A percentile compares a stretch with the other conserved stretches of the same genome.
These are phyloP conservation scores for Globisporangium emineosum DNA, from an alignment of 352 stramenopile species.

Conservation along the genomic window DNA sequence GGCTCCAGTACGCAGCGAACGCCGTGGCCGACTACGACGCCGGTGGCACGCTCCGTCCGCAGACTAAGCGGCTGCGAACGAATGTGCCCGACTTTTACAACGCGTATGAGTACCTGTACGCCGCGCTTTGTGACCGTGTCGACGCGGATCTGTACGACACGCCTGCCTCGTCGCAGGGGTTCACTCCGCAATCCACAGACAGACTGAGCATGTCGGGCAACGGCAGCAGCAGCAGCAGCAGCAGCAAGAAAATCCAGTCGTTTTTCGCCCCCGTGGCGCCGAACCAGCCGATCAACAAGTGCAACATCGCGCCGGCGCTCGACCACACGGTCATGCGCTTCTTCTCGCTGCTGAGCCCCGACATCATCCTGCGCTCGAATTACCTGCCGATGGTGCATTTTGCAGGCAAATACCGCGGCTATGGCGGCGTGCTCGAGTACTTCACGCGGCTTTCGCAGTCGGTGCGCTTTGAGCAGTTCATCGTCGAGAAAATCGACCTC, in stretches of 20 bases:
- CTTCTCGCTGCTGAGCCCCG: constrained; percentile 74
- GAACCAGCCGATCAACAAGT: constrained; percentile 53
- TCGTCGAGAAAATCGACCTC: constrained; percentile 67
- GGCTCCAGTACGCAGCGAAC: constrained; percentile 75
- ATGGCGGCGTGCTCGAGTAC: constrained; percentile 73
- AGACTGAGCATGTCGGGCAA: constrained; percentile 1
- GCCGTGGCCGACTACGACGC: constrained; percentile 53
- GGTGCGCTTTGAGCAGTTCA: constrained; percentile 73
- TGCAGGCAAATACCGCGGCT: constrained; percentile 78
- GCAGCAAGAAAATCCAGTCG: constrained; percentile 45
- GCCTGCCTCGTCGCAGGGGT: background rate
- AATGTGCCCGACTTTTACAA: constrained; percentile 72
- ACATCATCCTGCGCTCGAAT: constrained; percentile 80
- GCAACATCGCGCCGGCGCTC: constrained; percentile 35
- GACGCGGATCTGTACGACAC: constrained; percentile 31
- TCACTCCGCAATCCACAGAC: background rate
- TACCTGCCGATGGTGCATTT: constrained; percentile 90
- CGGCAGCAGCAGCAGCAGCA: constrained; percentile 13
- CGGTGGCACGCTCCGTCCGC: constrained; percentile 24
- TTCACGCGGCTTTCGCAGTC: constrained; percentile 66
- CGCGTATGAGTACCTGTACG: constrained; percentile 74
- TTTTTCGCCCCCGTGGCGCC: constrained; percentile 46
- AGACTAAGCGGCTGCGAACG: constrained; percentile 35
- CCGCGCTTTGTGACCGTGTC: constrained; percentile 52
- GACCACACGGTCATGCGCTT: constrained; percentile 70